Evolutionary conservation across 2,329 filamentous ascomycete genomes (phyloP), one percentile per base, ranked within the genome.

Genomic region (Aspergillus pseudonomiae): DNA sequence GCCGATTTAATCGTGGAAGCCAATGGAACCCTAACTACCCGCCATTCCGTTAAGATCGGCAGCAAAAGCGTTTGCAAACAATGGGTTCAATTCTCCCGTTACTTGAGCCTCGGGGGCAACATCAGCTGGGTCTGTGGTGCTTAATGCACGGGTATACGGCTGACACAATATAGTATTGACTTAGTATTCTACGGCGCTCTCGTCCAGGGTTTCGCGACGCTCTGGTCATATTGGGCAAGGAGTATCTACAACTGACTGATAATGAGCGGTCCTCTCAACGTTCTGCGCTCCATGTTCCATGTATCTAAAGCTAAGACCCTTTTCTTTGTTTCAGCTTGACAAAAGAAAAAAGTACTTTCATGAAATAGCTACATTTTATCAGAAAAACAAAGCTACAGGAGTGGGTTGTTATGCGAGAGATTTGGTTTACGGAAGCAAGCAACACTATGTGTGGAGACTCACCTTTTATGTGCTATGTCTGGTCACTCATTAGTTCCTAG

Each of bases 21-120:
- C 76, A 79, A 63, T 80, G 78, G 78, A 72, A 68, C 52, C 63
- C 76, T 43, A 73, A 65, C 60, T 79, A 79, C 63, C 69, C 75
- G 21, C 73, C 75, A 28, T 79, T 78, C 64, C 78, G 75, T 66
- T 80, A 68, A 74, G 58, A 46, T 21, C n/a, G 36, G 50, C 43
- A 45, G n/a, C 41, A 28, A 34, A 30, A 9, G 14, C 21, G 30
- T 59, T 24, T n/a, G 48, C 52, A 55, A 55, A 9, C n/a, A 3
- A 55, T 32, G 12, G 24, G 24, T 34, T 36, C 60, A 53, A 30
- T 46, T 41, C 4, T 28, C n/a, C 4, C 21, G 19, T 55, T 16
- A 39, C 34, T 39, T 48, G 39, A 55, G n/a, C 32, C 32, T 39
- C 14, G 12, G 21, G n/a, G 4, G 9, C n/a, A 39, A 39, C 12